Base-by-base conservation (phyloP, 2,329 filamentous ascomycete genomes). In the Aspergillus sp. region DNA sequence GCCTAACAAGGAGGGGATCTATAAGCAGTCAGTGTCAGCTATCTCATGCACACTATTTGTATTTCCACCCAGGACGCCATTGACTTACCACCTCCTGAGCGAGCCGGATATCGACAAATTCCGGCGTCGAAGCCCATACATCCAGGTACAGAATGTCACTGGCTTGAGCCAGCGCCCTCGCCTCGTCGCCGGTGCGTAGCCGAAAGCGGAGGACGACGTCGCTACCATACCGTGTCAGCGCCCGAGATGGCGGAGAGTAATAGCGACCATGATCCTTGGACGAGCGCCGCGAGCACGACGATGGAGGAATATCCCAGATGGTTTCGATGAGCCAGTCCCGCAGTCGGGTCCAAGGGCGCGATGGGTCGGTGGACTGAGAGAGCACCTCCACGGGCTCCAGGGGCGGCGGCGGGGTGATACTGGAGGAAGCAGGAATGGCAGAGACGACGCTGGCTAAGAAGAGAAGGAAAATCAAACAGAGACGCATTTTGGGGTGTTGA, bases 141-240 rank as follows among this genome's bases (percentile, higher is more conserved):
- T 98, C 93, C 38, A 97, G 74, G 57, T 93, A 85, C 27, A 96
- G 77, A 12, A 81, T 80, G 50, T 85, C 77, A 1, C 83, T 77
- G 3, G 88, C 88, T 47, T 85, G 78, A n/a, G 82, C 77, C 47
- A 95, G 72, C 1, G 83, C 83, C 32, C 71, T 68, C 48, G 86
- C 83, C 60, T 94, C 86, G 19, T 81, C 76, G 3, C 75, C 67
- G 28, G 78, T 82, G 51, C 78, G 82, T 46, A 96, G 72, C 59
- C 85, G 88, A 75, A 97, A 96, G 35, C 93, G 83, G 52, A 97
- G 72, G 10, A 98, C 88, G n/a, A 95, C 76, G 66, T 96, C 83
- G 52, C 85, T 80, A 51, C 81, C 80, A 64, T 95, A 95, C 49
- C 73, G 70, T 30, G 74, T 69, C 29, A 68, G 61, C 29, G 69